Evolutionary conservation across 352 stramenopile genomes (phyloP).

Genomic region (Pythium biforme): DNA sequence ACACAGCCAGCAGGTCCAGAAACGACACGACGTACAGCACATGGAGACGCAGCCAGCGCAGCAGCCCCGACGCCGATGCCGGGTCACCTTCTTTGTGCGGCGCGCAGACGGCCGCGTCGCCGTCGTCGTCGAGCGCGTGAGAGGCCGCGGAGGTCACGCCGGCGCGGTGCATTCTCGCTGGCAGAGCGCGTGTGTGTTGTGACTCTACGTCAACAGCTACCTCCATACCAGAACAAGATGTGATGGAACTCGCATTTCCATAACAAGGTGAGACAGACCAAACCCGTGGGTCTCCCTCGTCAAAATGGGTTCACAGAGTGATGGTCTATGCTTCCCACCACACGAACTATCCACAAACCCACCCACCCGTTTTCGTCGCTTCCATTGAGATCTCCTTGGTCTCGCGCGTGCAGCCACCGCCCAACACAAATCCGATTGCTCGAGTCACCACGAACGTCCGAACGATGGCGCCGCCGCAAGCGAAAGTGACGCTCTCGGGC

Average conservation of each 20-base stretch:
- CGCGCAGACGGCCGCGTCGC: no score
- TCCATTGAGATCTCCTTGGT: neutral
- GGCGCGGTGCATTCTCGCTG: neutral
- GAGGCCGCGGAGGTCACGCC: no score
- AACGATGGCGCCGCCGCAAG: constrained; percentile 33
- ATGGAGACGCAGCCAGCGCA: constrained; percentile 35
- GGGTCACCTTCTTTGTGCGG: no score
- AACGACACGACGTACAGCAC: constrained; percentile 81
- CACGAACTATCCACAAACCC: constrained; percentile 3
- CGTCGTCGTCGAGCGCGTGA: neutral
- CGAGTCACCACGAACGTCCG: neutral
- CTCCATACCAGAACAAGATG: neutral
- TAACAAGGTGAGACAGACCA: neutral
- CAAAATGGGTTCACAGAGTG: neutral
- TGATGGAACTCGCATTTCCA: neutral
- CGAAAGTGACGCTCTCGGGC: constrained; percentile 52
- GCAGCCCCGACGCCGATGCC: neutral
- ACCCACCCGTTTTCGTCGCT: neutral
- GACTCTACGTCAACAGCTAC: neutral
- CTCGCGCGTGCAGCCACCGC: no score
- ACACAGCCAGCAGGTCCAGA: constrained; percentile 79
- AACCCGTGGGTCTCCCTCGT: no score
- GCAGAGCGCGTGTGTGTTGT: neutral
- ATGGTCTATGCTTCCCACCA: constrained; percentile 7
- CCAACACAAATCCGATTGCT: neutral